These are phyloP conservation scores for Haematococcus sp. DNA, from an alignment of 139 green algal species.

Conservation along the genomic window DNA sequence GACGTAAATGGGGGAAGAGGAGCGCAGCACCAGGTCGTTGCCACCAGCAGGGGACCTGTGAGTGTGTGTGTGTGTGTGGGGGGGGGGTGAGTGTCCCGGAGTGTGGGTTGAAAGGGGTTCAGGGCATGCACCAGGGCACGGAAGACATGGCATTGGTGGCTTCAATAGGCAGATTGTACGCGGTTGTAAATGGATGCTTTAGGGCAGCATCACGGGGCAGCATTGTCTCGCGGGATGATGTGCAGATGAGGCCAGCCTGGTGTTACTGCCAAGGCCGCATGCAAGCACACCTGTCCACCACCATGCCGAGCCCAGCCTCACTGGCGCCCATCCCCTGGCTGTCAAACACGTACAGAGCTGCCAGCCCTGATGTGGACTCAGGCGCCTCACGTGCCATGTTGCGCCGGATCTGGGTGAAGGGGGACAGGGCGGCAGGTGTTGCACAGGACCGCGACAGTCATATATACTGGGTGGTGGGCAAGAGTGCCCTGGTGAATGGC, in stretches of 20 bases:
- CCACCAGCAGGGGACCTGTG: neutral
- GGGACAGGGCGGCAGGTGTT: no score
- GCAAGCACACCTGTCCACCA: neutral
- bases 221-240: no score
- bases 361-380: slow-evolving; percentile 36
- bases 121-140: neutral
- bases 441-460: no score
- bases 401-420: slow-evolving; percentile 13
- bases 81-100: neutral
- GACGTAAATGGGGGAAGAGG: slow-evolving; percentile 48
- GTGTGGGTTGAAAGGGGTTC: neutral
- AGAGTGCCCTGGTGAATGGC: no score
- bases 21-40: slow-evolving; percentile 65
- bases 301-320: neutral
- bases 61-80: neutral
- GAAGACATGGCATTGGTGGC: no score
- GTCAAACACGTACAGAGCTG: slow-evolving; percentile 60
- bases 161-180: no score
- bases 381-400: slow-evolving; percentile 55
- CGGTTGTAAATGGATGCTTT: no score
- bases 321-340: slow-evolving; percentile 4
- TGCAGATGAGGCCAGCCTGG: no score
- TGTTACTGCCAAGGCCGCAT: no score
- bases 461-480: no score
- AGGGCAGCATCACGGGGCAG: no score